phyloP scores from a whole-genome alignment of 768 basidiomycete genomes.

The Boletus sensibilis region DNA sequence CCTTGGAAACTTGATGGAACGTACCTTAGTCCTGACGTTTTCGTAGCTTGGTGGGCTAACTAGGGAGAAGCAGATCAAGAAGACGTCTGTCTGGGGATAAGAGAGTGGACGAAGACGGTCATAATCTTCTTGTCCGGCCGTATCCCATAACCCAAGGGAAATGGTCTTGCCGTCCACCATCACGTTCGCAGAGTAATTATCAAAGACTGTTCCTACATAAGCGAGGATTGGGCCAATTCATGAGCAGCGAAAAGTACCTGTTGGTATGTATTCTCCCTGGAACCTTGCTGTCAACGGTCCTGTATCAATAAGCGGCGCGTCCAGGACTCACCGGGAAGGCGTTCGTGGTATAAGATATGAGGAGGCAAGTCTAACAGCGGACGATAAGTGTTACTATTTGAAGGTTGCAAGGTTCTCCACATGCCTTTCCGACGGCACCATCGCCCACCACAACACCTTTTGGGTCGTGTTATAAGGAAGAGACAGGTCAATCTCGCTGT shows the following conservation, averaged over 20 bases:
- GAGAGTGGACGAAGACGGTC: conserved; percentile 96
- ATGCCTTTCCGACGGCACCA: conserved; percentile 96
- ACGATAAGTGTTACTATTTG: conserved; percentile 13
- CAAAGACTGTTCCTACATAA: conserved; percentile 66
- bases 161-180: conserved; percentile 99
- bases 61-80: conserved; percentile 98
- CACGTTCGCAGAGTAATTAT: conserved; percentile 98
- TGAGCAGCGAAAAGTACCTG: conserved; percentile 50
- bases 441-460: conserved; percentile 97
- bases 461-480: conserved; percentile 32
- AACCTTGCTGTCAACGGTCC: conserved; percentile 17
- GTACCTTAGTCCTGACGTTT: conserved; percentile 95
- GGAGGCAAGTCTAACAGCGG: conserved; percentile 79
- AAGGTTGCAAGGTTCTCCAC: conserved; percentile 25
- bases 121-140: conserved; percentile 99
- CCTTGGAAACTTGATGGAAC: conserved; percentile 23
- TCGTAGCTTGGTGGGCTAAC: conserved; percentile 98
- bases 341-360: conserved; percentile 99
- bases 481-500: conserved; percentile 8
- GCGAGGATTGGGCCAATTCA: conserved; percentile 1
- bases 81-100: conserved; percentile 99
- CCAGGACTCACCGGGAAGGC: conserved; percentile 78
- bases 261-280: conserved; percentile 96
- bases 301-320: conserved; percentile 11
- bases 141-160: conserved; percentile 98